Evolutionary conservation across 208 protist species (phyloP), one percentile per base, ranked within the genome.

Genomic region (Crithidia expoeki): DNA sequence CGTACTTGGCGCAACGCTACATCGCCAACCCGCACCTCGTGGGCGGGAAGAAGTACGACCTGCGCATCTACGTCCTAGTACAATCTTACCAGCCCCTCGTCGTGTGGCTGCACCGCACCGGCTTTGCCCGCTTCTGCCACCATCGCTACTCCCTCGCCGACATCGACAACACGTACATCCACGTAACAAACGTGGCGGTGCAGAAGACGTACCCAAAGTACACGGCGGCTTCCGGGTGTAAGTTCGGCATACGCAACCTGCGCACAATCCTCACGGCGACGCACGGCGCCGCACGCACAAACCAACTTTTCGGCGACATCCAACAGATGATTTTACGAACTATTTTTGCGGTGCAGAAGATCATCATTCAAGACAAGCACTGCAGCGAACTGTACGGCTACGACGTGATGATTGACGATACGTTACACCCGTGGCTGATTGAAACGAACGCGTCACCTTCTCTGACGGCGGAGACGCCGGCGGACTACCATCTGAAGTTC

Each of bases 111-210:
- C 96, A 95, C 72, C 80, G 92, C 23, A 96, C 95, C 32, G 96
- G 94, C 5, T 93, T 98, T 44, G 95, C 92, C 2, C 92, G 96
- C 49, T 97, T 98, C 81, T 92, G 88, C 76, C 93, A 97, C 51
- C 91, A 96, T 59, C 87, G 92, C 56, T 99, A 94, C 77, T 92
- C 90, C 4, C 42, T 97, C 33, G 85, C 90, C 42, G 92, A 97
- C 65, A 94, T 97, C 46, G 91, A 95, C 47, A 96, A 97, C 79
- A 94, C 87, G 4, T 97, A 94, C 69, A 93, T 99, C 36, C 98
- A 99, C 69, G 90, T 99, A 33, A 99, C 98, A 7, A 99, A 99
- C 80, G 94, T 98, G 17, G 97, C 97, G 23, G 94, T 99, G 65
- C 97, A 99, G 77, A 98, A 98, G 82, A 95, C 89, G 32, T 96